Evolutionary conservation across 495 filamentous ascomycete genomes (phyloP), one percentile per base, ranked within the genome.

Genomic region (Daldinia caldariorum): DNA sequence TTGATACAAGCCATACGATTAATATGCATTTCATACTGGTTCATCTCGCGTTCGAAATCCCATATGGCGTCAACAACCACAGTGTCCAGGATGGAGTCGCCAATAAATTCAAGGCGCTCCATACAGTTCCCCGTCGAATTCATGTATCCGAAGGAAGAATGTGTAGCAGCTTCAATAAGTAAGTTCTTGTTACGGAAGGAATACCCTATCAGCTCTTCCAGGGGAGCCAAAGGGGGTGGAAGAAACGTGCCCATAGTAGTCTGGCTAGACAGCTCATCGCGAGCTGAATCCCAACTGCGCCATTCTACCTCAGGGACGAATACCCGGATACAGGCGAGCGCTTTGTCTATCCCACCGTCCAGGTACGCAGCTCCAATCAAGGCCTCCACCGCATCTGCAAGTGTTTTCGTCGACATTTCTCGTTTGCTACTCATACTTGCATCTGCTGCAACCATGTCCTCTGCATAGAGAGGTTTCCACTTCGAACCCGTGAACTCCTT

Each of bases 71-170:
- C 71, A 8, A 90, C 85, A 51, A 98, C 82, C 55, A 97, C 76
- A 76, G 87, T 88, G 75, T 99, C 95, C 0, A 99, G 87, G 10
- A 97, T 80, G 0, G 93, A 85, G 73, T 99, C 95, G 7, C 95
- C 95, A 0, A 97, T 83, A 77, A 93, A 98, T 76, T 99, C 95
- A 13, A 97, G 84, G 0, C 94, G 89, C 69, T 98, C 91, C 76
- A 96, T 92, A 6, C 90, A 94, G 37, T 87, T 81, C 6, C 71
- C 73, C 0, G 79, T 79, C 7, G 77, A 75, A n/a, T 77, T 73
- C 32, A 65, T 58, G 3, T 63, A 18, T 58, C 86, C 81, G 70
- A 85, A 92, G 2, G 93, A 97, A 0, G 89, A 81, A 74, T 97
- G 95, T 0, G 94, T 97, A 34, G 97, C 82, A 2, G 94, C 92